Conservation (phyloP, 2,329 filamentous ascomycete genomes). For the Cadophora gregata region DNA sequence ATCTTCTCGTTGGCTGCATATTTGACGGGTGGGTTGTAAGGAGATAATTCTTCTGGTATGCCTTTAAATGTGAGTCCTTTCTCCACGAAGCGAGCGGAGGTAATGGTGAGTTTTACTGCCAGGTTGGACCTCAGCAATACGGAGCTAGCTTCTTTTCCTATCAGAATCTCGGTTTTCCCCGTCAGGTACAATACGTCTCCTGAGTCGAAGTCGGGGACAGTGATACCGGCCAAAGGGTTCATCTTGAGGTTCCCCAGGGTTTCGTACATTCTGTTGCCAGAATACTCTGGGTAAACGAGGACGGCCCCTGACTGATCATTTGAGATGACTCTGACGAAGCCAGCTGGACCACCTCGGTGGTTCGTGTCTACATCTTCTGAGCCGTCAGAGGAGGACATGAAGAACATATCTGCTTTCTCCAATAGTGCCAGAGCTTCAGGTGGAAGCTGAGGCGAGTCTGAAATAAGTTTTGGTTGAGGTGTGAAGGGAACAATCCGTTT, state of each 20-base stretch:
- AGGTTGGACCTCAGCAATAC: slow-evolving; percentile 15
- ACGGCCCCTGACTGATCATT: slow-evolving; percentile 49
- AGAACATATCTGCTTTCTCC: slow-evolving; percentile 15
- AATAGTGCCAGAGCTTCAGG: neutral
- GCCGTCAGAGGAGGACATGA: slow-evolving; percentile 13
- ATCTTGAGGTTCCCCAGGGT: slow-evolving; percentile 75
- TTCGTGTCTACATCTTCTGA: slow-evolving; percentile 3
- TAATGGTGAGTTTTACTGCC: slow-evolving; percentile 8
- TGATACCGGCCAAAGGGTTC: slow-evolving; percentile 69
- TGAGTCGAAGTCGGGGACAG: slow-evolving; percentile 74
- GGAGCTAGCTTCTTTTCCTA: slow-evolving; percentile 7
- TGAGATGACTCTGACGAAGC: slow-evolving; percentile 71
- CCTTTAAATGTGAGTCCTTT: slow-evolving; percentile 10
- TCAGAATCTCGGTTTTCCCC: slow-evolving; percentile 68
- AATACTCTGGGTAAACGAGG: slow-evolving; percentile 78
- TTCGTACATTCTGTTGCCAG: slow-evolving; percentile 81
- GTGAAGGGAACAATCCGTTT: slow-evolving; percentile 15
- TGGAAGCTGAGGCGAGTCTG: slow-evolving; percentile 7
- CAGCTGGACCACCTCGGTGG: slow-evolving; percentile 73
- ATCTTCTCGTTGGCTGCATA: slow-evolving; percentile 9
- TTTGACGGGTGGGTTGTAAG: neutral
- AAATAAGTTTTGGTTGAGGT: slow-evolving; percentile 6
- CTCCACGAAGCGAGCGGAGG: slow-evolving; percentile 1
- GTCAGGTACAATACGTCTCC: slow-evolving; percentile 75
- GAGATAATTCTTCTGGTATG: neutral